Base-by-base conservation (phyloP, 345 rosid species). In the Aquilaria malaccensis region DNA sequence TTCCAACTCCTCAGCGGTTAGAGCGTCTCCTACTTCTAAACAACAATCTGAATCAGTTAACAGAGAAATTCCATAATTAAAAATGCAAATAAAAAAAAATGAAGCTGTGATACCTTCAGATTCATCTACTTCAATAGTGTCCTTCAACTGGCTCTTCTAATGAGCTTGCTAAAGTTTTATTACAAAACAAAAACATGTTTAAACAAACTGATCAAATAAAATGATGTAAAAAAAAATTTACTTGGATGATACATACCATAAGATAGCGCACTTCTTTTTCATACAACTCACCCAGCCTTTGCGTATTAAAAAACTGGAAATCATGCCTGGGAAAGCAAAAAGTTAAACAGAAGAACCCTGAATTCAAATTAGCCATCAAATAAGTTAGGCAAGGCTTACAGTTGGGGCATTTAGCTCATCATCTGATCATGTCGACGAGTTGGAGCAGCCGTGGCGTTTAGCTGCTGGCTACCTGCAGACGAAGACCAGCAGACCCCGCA, bases 251-350 rank as follows among this genome's bases (percentile, higher is more conserved):
- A 51, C 95, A 72, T 68, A 95, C 99, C 99, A 91, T 86, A 70
- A 77, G 90, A 74, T 76, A 83, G 72, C 97, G 96, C 2, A 94
- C 99, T 88, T 94, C 99, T 73, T 91, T 94, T 83, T 94, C 99
- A 81, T 90, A 94, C 73, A 95, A 66, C 63, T 95, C 97, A 30
- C 87, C 90, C 59, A 95, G 72, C 85, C 99, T 88, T 60, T 91
- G 97, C 33, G 83, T 88, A 79, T 91, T 91, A 68, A 95, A 95
- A 77, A 95, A 95, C 81, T 95, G 97, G 73, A 86, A 95, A 71
- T 91, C 99, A 37, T 95, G 99, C 82, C 99, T 81, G 80, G 55
- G 54, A 76, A 59, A 46, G 68, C 50, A 62, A 30, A 67, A 48
- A 49, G 75, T 47, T 64, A 60, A 52, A 61, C 58, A 58, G 45